Conservation (phyloP, 1,139 yeast genomes). For the Candida tetrigidarum region DNA sequence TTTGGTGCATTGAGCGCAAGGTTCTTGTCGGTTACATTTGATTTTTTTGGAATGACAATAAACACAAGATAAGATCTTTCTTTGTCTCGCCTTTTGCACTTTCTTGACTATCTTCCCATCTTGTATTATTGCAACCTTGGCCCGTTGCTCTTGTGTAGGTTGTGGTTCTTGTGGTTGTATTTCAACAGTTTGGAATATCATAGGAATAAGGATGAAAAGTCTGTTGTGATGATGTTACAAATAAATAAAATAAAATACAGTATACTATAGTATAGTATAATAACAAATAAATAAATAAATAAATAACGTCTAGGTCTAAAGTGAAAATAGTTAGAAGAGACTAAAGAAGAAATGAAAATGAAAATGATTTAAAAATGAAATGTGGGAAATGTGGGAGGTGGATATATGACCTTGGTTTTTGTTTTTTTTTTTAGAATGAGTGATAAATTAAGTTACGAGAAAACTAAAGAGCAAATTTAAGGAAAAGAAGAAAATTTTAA, state of each 20-base stretch:
- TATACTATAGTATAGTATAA: no score
- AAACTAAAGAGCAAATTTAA: background rate
- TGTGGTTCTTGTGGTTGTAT: background rate
- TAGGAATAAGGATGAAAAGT: no score
- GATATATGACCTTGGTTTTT: no score
- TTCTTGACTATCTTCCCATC: conserved; percentile 48
- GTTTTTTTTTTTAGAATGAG: no score
- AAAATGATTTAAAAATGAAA: no score
- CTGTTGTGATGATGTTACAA: no score
- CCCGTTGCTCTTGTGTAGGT: background rate
- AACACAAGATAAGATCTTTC: conserved; percentile 60
- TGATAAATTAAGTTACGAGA: background rate
- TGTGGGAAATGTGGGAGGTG: background rate
- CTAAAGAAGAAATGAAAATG: no score
- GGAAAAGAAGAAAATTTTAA: background rate
- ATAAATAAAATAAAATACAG: background rate
- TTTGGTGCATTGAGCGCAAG: conserved; percentile 56
- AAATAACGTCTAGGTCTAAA: background rate
- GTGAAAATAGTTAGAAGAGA: background rate
- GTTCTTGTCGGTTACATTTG: conserved; percentile 56
- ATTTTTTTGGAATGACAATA: conserved; percentile 66
- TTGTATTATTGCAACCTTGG: conserved; percentile 6
- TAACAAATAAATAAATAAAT: conserved; percentile 1
- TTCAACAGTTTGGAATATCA: conserved; percentile 1
- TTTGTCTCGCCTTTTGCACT: conserved; percentile 61